Conservation (phyloP, 1,139 yeast genomes). For the Magnusiomyces suaveolens region DNA sequence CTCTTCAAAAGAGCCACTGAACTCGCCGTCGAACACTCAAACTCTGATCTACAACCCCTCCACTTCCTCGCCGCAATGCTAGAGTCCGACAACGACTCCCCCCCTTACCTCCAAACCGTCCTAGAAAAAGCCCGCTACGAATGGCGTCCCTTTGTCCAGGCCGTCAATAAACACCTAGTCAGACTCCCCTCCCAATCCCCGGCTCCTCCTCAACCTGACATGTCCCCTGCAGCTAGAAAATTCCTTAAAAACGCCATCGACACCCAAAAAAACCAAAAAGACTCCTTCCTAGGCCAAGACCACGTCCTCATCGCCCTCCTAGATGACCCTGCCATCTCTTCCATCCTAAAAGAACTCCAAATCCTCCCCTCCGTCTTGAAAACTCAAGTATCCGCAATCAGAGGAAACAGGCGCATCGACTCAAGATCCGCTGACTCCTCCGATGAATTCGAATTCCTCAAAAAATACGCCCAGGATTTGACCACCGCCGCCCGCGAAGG, state of each 20-base stretch:
- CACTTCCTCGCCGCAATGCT: slow-evolving; percentile 91
- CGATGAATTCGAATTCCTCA: slow-evolving; percentile 68
- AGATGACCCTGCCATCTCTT: slow-evolving; percentile 63
- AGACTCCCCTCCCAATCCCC: slow-evolving; percentile 83
- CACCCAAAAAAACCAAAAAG: slow-evolving; percentile 80
- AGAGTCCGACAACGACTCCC: slow-evolving; percentile 31
- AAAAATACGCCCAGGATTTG: slow-evolving; percentile 84
- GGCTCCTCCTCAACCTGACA: slow-evolving; percentile 66
- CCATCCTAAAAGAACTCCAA: slow-evolving; percentile 63
- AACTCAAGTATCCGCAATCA: slow-evolving; percentile 69
- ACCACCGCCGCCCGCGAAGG: slow-evolving; percentile 92
- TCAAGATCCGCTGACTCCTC: slow-evolving; percentile 91
- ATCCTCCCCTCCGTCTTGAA: slow-evolving; percentile 64
- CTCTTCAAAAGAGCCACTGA: slow-evolving; percentile 71
- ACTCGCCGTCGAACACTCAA: slow-evolving; percentile 74
- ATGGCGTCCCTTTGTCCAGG: slow-evolving; percentile 68
- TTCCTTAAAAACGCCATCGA: slow-evolving; percentile 61
- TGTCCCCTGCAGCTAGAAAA: slow-evolving; percentile 43
- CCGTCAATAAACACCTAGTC: slow-evolving; percentile 71
- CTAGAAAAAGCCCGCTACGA: slow-evolving; percentile 83
- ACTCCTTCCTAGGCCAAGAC: slow-evolving; percentile 86
- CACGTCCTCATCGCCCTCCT: slow-evolving; percentile 78
- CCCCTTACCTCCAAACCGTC: slow-evolving; percentile 63
- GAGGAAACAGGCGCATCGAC: slow-evolving; percentile 90
- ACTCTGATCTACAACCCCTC: slow-evolving; percentile 73